These are phyloP conservation scores for Ligustrum vulgare DNA, from an alignment of 257 asterid genomes.

Conservation along the genomic window DNA sequence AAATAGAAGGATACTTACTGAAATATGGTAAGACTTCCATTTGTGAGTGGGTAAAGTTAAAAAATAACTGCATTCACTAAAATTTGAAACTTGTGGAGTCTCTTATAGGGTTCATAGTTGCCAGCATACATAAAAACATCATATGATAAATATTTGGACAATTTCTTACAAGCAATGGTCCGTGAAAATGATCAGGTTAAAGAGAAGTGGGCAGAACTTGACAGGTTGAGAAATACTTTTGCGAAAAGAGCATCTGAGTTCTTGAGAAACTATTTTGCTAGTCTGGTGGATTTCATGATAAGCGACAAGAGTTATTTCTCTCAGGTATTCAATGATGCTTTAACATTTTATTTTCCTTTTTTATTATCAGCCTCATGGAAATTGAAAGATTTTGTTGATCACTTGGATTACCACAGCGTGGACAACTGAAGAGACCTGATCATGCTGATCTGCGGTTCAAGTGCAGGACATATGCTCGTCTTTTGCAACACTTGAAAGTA, in stretches of 20 bases:
- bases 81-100: constrained; percentile 12
- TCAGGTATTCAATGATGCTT: constrained; percentile 58
- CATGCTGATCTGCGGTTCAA: constrained; percentile 94
- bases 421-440: constrained; percentile 96
- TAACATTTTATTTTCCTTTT: neutral
- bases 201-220: constrained; percentile 92
- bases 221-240: constrained; percentile 61
- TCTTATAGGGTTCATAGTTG: constrained; percentile 7
- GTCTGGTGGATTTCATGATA: constrained; percentile 96
- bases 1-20: neutral
- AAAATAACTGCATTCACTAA: neutral
- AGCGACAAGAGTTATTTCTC: constrained; percentile 95
- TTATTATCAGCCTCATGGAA: constrained; percentile 17
- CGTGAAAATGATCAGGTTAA: constrained; percentile 58
- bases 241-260: constrained; percentile 93
- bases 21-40: neutral
- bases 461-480: constrained; percentile 98
- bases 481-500: constrained; percentile 94
- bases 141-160: constrained; percentile 13
- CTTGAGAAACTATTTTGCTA: constrained; percentile 77
- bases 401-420: constrained; percentile 61
- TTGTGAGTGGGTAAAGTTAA: constrained; percentile 12
- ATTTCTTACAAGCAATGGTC: constrained; percentile 22
- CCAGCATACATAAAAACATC: neutral
- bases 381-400: constrained; percentile 18